Evolutionary conservation across 345 rosid species (phyloP).

Genomic region (Rhizophora mangle): DNA sequence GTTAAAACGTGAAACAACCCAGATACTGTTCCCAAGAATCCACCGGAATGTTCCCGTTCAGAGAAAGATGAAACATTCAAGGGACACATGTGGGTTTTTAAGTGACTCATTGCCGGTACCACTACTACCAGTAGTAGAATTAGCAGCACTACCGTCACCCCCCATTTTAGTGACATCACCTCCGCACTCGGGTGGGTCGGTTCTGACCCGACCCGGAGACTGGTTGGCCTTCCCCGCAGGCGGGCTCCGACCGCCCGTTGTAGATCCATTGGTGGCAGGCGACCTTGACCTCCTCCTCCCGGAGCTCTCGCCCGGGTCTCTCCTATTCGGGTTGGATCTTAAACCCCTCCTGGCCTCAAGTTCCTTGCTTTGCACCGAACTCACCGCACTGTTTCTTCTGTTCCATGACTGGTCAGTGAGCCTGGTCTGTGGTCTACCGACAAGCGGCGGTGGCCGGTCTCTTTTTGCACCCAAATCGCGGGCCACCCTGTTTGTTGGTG

Average conservation of each 20-base stretch:
- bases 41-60: constrained; percentile 17
- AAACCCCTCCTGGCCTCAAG: constrained; percentile 23
- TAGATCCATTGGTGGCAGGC: constrained; percentile 58
- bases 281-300: constrained; percentile 41
- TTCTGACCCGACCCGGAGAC: constrained; percentile 61
- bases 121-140: constrained; percentile 2
- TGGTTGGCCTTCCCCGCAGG: constrained; percentile 41
- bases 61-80: constrained; percentile 90
- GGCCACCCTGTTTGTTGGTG: constrained; percentile 26
- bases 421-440: constrained; percentile 46
- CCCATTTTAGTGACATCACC: constrained; percentile 7
- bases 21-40: neutral
- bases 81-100: constrained; percentile 77
- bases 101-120: constrained; percentile 43
- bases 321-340: constrained; percentile 33
- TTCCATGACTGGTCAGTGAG: constrained; percentile 54
- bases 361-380: constrained; percentile 36
- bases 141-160: neutral
- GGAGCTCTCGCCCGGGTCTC: constrained; percentile 62
- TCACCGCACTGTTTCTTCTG: constrained; percentile 33
- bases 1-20: too few relatives aligned
- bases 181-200: constrained; percentile 24
- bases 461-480: constrained; percentile 21
- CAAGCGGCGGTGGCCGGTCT: constrained; percentile 21
- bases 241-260: constrained; percentile 52